A percentile compares a stretch with the other conserved stretches of the same genome.
phyloP scores from a whole-genome alignment of 73 alveolate species.

The Strombidium stylifer region DNA sequence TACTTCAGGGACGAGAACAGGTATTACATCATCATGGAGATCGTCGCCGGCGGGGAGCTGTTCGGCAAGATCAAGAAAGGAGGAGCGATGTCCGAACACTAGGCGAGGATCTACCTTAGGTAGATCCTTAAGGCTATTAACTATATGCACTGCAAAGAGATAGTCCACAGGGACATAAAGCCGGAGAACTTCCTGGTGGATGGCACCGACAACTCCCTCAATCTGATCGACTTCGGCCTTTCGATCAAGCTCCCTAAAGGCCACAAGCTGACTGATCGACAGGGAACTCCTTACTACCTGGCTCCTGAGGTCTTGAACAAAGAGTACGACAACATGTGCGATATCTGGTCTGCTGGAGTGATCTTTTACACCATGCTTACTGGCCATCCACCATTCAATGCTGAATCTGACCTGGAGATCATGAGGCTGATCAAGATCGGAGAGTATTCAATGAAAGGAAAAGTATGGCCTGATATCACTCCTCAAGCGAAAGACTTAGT shows the following conservation, averaged over 20 bases:
- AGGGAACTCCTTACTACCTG: conserved; percentile 90
- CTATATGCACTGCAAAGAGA: conserved; percentile 92
- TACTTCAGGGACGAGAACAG: conserved; percentile 72
- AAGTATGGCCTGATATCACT: conserved; percentile 15
- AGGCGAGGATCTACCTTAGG: conserved; percentile 21
- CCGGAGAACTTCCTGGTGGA: conserved; percentile 84
- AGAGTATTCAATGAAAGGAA: conserved; percentile 3
- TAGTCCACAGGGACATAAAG: conserved; percentile 90
- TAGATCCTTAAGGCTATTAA: conserved; percentile 28
- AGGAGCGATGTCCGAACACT: conserved; percentile 27
- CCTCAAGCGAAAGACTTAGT: conserved; percentile 55
- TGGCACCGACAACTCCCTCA: conserved; percentile 63
- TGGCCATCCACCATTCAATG: conserved; percentile 62
- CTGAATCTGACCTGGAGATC: conserved; percentile 44
- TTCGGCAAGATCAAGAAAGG: conserved; percentile 39
- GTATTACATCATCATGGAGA: conserved; percentile 76
- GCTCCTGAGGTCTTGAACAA: conserved; percentile 89
- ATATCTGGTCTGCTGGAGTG: conserved; percentile 98
- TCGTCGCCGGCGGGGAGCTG: conserved; percentile 87
- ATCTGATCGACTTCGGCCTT: conserved; percentile 95
- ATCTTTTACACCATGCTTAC: conserved; percentile 72
- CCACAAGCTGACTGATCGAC: conserved; percentile 70
- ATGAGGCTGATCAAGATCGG: conserved; percentile 27
- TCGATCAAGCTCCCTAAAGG: conserved; percentile 63
- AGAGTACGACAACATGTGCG: conserved; percentile 84